Evolutionary conservation across 1,139 yeast species (phyloP).

Genomic region (Geotrichum citri-aurantii): DNA sequence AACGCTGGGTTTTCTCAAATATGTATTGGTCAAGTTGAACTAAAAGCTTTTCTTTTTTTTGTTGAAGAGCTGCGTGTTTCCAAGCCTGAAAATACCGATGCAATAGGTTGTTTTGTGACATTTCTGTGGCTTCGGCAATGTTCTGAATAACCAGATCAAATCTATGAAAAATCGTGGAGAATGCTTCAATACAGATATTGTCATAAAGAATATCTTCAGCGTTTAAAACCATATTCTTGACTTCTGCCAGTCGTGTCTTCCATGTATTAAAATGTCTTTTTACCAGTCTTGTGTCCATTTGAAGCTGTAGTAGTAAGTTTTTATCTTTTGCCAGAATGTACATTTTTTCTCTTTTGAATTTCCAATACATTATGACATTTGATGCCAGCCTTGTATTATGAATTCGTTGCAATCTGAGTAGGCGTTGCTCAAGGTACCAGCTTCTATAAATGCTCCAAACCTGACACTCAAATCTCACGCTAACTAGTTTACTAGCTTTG

Average conservation of each 20-base stretch:
- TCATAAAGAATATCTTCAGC: slow-evolving; percentile 13
- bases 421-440: slow-evolving; percentile 24
- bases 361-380: slow-evolving; percentile 19
- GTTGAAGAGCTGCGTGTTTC: not conserved
- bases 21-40: not conserved
- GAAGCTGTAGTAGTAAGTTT: not conserved
- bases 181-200: not conserved
- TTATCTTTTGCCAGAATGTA: not conserved
- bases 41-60: not conserved
- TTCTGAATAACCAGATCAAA: not conserved
- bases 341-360: slow-evolving; percentile 5
- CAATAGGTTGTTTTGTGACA: not conserved
- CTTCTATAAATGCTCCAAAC: slow-evolving; percentile 16
- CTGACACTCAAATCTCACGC: slow-evolving; percentile 7
- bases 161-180: not conserved
- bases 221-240: not conserved
- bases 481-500: slow-evolving; percentile 7
- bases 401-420: slow-evolving; percentile 17
- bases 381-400: slow-evolving; percentile 12
- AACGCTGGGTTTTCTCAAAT: not conserved
- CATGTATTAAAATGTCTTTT: slow-evolving; percentile 8
- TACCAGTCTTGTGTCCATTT: not conserved
- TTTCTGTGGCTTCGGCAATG: not conserved
- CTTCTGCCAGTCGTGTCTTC: slow-evolving; percentile 3
- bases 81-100: slow-evolving; percentile 3